These are phyloP conservation scores for Vaccinium vitisidaea DNA, from an alignment of 148 eudicot species.

Conservation along the genomic window DNA sequence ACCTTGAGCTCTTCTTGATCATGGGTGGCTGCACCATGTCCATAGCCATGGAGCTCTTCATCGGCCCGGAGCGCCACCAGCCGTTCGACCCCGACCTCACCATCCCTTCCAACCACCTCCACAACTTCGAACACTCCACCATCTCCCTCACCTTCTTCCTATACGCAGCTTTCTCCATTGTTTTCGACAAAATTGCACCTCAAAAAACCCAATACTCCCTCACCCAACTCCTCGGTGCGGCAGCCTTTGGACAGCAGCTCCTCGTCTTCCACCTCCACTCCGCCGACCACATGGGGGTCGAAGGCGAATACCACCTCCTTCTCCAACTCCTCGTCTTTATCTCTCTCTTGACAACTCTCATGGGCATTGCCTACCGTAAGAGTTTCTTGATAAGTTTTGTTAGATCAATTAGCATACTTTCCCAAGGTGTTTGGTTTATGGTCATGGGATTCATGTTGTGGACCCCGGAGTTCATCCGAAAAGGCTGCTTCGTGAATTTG, in stretches of 20 bases:
- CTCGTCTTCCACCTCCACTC: conserved; percentile 86
- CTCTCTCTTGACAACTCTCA: conserved; percentile 47
- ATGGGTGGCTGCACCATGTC: conserved; percentile 47
- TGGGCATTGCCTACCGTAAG: conserved; percentile 43
- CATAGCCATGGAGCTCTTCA: conserved; percentile 79
- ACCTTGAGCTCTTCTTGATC: conserved; percentile 68
- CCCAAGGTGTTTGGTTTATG: conserved; percentile 77
- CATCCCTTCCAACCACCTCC: conserved; percentile 87
- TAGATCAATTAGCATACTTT: conserved; percentile 64
- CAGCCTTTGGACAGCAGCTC: conserved; percentile 67
- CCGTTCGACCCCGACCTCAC: conserved; percentile 74
- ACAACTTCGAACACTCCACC: conserved; percentile 78
- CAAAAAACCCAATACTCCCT: conserved; percentile 34
- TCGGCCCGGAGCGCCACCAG: conserved; percentile 68
- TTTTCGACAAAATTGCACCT: conserved; percentile 34
- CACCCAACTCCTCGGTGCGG: conserved; percentile 45
- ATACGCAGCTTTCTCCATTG: conserved; percentile 55
- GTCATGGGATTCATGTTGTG: conserved; percentile 81
- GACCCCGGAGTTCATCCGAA: conserved; percentile 60
- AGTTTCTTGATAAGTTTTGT: conserved; percentile 52
- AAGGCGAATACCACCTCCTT: conserved; percentile 84
- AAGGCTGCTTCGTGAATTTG: conserved; percentile 66
- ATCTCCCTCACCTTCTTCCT: conserved; percentile 63
- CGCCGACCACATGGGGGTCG: conserved; percentile 83
- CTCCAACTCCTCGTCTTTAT: conserved; percentile 56